phyloP scores from a whole-genome alignment of 345 rosid species.

The Linum tenue region DNA sequence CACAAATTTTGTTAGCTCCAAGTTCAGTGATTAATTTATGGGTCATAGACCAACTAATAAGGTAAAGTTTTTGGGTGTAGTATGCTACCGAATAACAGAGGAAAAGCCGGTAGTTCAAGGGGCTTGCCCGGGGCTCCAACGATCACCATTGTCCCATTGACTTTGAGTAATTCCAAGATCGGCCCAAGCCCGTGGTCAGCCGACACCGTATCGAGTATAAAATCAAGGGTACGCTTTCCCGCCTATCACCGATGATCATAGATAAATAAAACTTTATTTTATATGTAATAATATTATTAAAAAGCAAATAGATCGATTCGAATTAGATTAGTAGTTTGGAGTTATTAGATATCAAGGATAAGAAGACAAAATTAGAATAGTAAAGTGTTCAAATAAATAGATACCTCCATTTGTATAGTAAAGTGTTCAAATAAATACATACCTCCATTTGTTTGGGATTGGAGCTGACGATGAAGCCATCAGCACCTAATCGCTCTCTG shows the following conservation, averaged over 20 bases:
- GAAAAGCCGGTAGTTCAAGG: conserved; percentile 44
- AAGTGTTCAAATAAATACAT: not conserved
- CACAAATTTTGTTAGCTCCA: too few relatives aligned
- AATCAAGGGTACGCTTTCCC: conserved; percentile 34
- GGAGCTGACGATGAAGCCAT: conserved; percentile 45
- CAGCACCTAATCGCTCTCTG: conserved; percentile 40
- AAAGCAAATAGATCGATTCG: not conserved
- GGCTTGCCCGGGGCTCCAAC: conserved; percentile 48
- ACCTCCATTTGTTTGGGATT: conserved; percentile 40
- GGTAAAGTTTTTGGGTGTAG: not conserved
- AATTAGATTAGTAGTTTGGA: too few relatives aligned
- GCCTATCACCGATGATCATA: conserved; percentile 18
- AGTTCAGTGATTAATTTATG: not conserved
- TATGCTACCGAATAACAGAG: conserved; percentile 41
- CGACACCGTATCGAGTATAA: conserved; percentile 50
- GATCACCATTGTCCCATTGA: conserved; percentile 35
- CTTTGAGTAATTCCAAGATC: conserved; percentile 38
- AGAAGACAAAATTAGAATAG: not conserved
- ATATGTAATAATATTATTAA: too few relatives aligned
- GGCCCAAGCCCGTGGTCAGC: conserved; percentile 44
- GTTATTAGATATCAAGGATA: not conserved
- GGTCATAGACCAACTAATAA: not conserved
- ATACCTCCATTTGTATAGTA: conserved; percentile 53
- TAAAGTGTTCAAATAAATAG: not conserved
- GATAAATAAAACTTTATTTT: not conserved